phyloP scores from a whole-genome alignment of 306 rosid genomes.

The Lathyrus sativus region DNA sequence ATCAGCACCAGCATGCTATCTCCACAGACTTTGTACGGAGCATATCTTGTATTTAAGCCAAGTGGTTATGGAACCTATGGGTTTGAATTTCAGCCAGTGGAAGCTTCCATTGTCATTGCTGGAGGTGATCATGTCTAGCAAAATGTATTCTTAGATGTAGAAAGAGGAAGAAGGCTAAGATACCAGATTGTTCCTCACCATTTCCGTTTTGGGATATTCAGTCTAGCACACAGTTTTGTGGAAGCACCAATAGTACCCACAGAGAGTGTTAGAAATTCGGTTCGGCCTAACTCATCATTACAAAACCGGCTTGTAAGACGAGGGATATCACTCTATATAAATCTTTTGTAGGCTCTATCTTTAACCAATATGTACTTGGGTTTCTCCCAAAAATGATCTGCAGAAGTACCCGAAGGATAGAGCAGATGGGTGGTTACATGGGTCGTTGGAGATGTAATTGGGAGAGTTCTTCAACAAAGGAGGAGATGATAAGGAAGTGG shows the following conservation, averaged over 20 bases:
- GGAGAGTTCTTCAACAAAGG: constrained; percentile 63
- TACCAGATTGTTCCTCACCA: constrained; percentile 46
- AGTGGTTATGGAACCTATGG: constrained; percentile 43
- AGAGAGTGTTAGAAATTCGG: background rate
- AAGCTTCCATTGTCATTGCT: constrained; percentile 45
- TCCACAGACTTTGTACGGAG: constrained; percentile 57
- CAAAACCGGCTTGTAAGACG: too few relatives aligned
- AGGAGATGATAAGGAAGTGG: constrained; percentile 51
- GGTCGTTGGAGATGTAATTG: constrained; percentile 75
- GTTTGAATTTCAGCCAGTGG: constrained; percentile 55
- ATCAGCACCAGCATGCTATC: constrained; percentile 58
- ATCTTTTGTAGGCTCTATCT: too few relatives aligned
- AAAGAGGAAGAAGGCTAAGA: constrained; percentile 36
- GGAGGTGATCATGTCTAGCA: constrained; percentile 40
- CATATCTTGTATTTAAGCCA: constrained; percentile 70
- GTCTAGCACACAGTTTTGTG: background rate
- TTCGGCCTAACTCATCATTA: too few relatives aligned
- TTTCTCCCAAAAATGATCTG: background rate
- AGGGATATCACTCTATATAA: too few relatives aligned
- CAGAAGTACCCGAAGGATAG: constrained; percentile 46
- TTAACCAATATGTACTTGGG: too few relatives aligned
- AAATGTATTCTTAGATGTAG: constrained; percentile 51
- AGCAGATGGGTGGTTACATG: constrained; percentile 69
- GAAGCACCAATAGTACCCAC: background rate
- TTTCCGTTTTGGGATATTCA: constrained; percentile 19